Base-by-base conservation (phyloP, 2,329 filamentous ascomycete genomes). In the Neofusicoccum umdonicola region DNA sequence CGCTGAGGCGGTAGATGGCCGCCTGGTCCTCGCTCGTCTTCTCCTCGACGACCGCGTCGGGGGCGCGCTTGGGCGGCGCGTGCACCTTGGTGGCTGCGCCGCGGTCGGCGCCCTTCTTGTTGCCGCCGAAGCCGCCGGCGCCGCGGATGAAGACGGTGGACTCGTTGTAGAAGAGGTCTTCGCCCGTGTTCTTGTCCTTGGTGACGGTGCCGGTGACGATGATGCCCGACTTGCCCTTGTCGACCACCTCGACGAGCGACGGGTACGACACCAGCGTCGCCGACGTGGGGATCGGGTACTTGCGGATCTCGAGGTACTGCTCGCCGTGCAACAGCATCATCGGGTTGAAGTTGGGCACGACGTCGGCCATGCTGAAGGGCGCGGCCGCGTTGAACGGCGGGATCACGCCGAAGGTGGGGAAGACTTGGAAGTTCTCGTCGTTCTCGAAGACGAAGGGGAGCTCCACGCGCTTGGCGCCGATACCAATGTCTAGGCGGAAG, bases 291-390 rank as follows among this genome's bases (percentile, higher is more conserved):
- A 98, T 90, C 45, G 95, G 95, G 82, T 88, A 96, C 79, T 94
- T 92, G 76, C 89, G 88, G 74, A 99, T 86, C 81, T 99, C 95
- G 68, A 99, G 91, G 81, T 93, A 99, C 80, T 99, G 95, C 84
- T 99, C 95, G 75, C 95, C 95, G 82, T 99, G 95, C 27, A 99
- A 90, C 58, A 99, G 88, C 93, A 97, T 97, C 92, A 97, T 97
- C 67, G 93, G 94, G 42, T 88, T 92, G 84, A 97, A 99, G 84
- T 98, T 96, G 77, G 93, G 93, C 34, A 98, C 90, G 67, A 99
- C 86, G 65, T 93, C 87, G 74, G 88, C 87, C 72, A 95, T 85
- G 78, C 84, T 88, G 83, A 90, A 98, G 34, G 94, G 92, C 67
- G 88, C 82, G 69, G 90, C 85, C 66, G 92, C 89, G 80, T 90